A percentile compares a stretch with the other conserved stretches of the same genome.
phyloP scores from a whole-genome alignment of 2,329 filamentous ascomycete species.

The Apiospora koreana region DNA sequence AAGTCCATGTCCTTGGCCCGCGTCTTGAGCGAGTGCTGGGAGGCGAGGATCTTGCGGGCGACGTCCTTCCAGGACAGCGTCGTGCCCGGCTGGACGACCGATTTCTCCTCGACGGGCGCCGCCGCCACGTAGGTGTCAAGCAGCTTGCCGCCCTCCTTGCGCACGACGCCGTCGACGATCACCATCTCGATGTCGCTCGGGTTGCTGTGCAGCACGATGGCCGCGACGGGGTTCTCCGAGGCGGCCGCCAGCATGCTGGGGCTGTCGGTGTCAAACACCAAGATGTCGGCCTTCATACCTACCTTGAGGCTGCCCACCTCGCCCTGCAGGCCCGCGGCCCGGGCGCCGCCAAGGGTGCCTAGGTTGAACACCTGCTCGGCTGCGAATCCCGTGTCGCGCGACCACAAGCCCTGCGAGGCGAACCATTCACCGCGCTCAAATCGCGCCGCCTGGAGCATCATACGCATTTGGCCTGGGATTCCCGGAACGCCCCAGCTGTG shows the following conservation, averaged over 20 bases:
- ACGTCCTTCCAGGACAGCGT: slow-evolving; percentile 16
- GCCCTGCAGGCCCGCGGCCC: slow-evolving; percentile 41
- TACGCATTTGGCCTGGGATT: slow-evolving; percentile 35
- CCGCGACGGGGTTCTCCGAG: slow-evolving; percentile 19
- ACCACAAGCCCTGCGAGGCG: slow-evolving; percentile 24
- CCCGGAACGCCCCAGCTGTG: slow-evolving; percentile 31
- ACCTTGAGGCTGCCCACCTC: slow-evolving; percentile 46
- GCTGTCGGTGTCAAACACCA: slow-evolving; percentile 41
- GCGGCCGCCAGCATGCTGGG: slow-evolving; percentile 20
- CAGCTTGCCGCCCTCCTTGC: slow-evolving; percentile 17
- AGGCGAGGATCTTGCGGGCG: slow-evolving; percentile 13
- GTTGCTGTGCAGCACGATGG: slow-evolving; percentile 20
- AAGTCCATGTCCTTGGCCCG: slow-evolving; percentile 15
- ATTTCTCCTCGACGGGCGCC: slow-evolving; percentile 9
- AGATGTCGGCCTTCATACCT: slow-evolving; percentile 48
- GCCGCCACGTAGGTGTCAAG: slow-evolving; percentile 13
- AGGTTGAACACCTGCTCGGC: slow-evolving; percentile 50
- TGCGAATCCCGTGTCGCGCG: slow-evolving; percentile 28
- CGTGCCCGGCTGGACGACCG: slow-evolving; percentile 6
- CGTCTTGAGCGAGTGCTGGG: slow-evolving; percentile 12
- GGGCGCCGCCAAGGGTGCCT: slow-evolving; percentile 47
- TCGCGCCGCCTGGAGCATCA: slow-evolving; percentile 33
- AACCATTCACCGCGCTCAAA: slow-evolving; percentile 30
- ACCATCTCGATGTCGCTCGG: slow-evolving; percentile 19
- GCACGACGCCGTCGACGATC: slow-evolving; percentile 18